Percentiles rank a stretch among this genome's conserved stretches.
phyloP scores from a whole-genome alignment of 345 rosid species.

The Diplotaxis tenuifolia region DNA sequence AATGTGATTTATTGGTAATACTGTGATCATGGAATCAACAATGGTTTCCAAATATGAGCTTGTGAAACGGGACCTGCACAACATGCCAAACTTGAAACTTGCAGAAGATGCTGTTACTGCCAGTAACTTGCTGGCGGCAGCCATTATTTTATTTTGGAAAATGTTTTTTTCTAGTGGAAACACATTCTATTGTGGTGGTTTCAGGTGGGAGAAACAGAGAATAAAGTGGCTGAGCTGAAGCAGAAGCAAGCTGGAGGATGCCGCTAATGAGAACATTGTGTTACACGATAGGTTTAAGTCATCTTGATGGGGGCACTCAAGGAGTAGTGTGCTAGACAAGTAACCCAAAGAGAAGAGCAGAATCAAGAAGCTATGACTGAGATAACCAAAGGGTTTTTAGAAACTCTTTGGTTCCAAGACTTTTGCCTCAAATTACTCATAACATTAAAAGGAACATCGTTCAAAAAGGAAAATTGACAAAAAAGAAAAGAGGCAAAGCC shows the following conservation, averaged over 20 bases:
- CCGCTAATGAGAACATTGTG: background rate
- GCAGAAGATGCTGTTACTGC: background rate
- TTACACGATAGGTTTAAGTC: background rate
- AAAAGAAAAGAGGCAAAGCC: constrained; percentile 7
- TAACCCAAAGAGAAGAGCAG: background rate
- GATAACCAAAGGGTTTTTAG: background rate
- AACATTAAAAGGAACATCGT: background rate
- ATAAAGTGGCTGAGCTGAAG: background rate
- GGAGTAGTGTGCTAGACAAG: background rate
- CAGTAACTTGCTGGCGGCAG: background rate
- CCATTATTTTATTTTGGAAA: too few species aligned
- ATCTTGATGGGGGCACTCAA: background rate
- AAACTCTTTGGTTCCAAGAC: background rate
- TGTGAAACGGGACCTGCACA: too few species aligned
- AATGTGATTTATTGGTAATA: background rate
- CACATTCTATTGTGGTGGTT: background rate
- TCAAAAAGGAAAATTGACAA: background rate
- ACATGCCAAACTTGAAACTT: background rate
- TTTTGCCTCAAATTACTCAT: constrained; percentile 11
- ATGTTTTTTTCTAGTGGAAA: background rate
- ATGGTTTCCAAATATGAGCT: background rate
- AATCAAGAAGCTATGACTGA: background rate
- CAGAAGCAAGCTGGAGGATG: background rate
- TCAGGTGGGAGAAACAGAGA: background rate
- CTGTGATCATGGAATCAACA: background rate